These are phyloP conservation scores for Dryas octopetala DNA, from an alignment of 306 rosid species.

Conservation along the genomic window DNA sequence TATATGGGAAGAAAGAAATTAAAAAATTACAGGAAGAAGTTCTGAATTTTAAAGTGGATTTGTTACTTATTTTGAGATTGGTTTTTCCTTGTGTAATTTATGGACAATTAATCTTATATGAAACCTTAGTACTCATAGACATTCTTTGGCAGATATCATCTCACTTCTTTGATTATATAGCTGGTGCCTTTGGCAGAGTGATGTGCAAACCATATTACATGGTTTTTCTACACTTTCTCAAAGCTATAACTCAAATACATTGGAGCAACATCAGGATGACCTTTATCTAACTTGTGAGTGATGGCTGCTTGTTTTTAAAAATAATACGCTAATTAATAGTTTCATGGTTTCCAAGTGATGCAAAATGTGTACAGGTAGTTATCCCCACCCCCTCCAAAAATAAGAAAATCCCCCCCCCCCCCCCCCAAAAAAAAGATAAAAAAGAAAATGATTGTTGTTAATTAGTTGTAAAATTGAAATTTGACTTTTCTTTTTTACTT, in stretches of 20 bases:
- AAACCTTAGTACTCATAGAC: constrained; percentile 14
- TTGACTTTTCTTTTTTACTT: no score
- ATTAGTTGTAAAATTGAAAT: no score
- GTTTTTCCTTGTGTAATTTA: background rate
- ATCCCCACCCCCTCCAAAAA: background rate
- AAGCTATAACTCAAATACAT: constrained; percentile 46
- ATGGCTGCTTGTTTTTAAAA: constrained; percentile 82
- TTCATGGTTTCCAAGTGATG: constrained; percentile 92
- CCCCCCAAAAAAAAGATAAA: no score
- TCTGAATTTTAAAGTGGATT: background rate
- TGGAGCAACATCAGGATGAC: constrained; percentile 65
- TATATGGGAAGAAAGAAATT: no score
- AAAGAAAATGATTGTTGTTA: no score
- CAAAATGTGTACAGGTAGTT: constrained; percentile 79
- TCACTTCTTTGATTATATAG: constrained; percentile 79
- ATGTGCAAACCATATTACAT: constrained; percentile 74
- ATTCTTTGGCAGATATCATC: constrained; percentile 79
- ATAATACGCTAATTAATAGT: constrained; percentile 77
- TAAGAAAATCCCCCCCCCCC: no score
- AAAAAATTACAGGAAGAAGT: no score
- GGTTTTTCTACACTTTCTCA: constrained; percentile 76
- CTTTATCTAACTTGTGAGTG: constrained; percentile 86
- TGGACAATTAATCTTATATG: background rate
- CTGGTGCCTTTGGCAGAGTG: constrained; percentile 96
- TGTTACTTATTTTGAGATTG: background rate